These are phyloP conservation scores for Phialemoniopsis sp. DNA, from an alignment of 2,329 filamentous ascomycete genomes.

Conservation along the genomic window DNA sequence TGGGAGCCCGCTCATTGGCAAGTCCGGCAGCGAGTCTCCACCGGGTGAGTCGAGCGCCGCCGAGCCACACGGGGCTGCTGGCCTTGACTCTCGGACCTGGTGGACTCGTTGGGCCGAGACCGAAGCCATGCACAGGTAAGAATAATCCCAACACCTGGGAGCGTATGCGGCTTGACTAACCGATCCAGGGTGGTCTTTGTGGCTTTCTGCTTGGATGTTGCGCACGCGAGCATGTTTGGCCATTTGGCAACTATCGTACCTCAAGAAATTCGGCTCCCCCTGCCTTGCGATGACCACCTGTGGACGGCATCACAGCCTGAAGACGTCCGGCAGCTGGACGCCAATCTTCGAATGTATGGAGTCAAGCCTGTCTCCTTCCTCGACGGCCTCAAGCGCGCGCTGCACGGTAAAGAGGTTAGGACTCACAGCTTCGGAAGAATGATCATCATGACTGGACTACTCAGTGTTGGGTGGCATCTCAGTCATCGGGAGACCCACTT, in stretches of 20 bases:
- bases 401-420: conserved; percentile 75
- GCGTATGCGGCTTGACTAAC: too few species aligned
- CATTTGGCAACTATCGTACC: conserved; percentile 88
- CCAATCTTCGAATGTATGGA: conserved; percentile 71
- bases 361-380: conserved; percentile 77
- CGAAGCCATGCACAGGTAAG: conserved; percentile 79
- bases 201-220: conserved; percentile 84
- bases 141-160: too few species aligned
- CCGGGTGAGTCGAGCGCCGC: too few species aligned
- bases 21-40: conserved; percentile 68
- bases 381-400: conserved; percentile 76
- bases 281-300: conserved; percentile 82
- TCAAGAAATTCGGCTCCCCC: conserved; percentile 78
- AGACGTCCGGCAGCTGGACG: conserved; percentile 72
- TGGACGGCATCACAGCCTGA: conserved; percentile 80
- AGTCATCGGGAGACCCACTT: conserved; percentile 83
- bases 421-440: conserved; percentile 88
- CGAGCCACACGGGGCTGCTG: neutral
- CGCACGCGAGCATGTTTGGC: conserved; percentile 89
- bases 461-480: conserved; percentile 92
- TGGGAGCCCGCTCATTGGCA: conserved; percentile 80
- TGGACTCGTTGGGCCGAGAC: conserved; percentile 89
- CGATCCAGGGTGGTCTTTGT: conserved; percentile 86
- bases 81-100: conserved; percentile 45
- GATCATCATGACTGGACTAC: conserved; percentile 82